Conservation (phyloP, 805 yeast genomes). For the Tetrapisispora namnaoensis region DNA sequence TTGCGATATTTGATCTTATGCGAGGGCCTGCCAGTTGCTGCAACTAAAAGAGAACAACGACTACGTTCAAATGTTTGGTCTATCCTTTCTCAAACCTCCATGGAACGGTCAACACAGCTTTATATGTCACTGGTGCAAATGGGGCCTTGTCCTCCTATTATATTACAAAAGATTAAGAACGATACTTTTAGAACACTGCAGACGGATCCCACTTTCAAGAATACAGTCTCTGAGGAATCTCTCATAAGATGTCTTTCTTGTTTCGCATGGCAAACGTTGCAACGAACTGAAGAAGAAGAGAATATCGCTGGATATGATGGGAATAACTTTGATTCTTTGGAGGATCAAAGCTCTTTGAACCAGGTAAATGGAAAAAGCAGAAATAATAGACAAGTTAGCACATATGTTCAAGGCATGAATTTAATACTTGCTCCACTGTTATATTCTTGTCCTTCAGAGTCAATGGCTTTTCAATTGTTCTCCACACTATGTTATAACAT, state of each 20-base stretch:
- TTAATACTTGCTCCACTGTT: constrained; percentile 77
- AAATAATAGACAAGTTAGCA: constrained; percentile 3
- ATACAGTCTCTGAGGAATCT: constrained; percentile 58
- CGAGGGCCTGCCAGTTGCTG: constrained; percentile 11
- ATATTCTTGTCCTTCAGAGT: constrained; percentile 67
- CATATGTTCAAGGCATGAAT: constrained; percentile 88
- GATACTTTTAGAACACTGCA: constrained; percentile 82
- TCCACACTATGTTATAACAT: constrained; percentile 49
- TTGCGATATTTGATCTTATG: constrained; percentile 18
- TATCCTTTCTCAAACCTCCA: constrained; percentile 55
- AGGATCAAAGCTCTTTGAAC: neutral
- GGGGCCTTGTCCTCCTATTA: constrained; percentile 51
- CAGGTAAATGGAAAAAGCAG: neutral
- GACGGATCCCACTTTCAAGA: constrained; percentile 56
- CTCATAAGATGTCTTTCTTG: constrained; percentile 61
- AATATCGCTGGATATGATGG: constrained; percentile 5
- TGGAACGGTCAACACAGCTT: constrained; percentile 40
- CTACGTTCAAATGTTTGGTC: constrained; percentile 69
- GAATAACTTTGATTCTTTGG: neutral
- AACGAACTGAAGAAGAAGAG: constrained; percentile 5
- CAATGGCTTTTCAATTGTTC: constrained; percentile 72
- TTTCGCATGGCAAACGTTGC: constrained; percentile 44
- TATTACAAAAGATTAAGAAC: constrained; percentile 55
- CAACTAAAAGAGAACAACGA: constrained; percentile 12
- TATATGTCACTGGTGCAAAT: constrained; percentile 45